Conservation (phyloP, 176 grass and related monocot species). For the Triticum aestivum region DNA sequence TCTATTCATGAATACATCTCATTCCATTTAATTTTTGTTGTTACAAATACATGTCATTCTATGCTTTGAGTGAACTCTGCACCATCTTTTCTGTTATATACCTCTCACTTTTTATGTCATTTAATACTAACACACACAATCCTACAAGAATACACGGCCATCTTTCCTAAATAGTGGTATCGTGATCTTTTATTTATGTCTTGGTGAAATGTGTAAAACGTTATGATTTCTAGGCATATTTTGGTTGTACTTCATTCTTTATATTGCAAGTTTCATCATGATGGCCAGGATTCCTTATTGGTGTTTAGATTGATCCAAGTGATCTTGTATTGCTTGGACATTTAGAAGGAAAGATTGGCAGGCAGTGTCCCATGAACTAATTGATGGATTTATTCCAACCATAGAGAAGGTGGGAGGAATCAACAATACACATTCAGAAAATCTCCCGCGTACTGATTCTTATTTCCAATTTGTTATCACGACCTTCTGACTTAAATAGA, state of each 20-base stretch:
- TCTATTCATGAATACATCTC: neutral
- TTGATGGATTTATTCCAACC: conserved; percentile 83
- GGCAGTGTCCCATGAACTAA: conserved; percentile 54
- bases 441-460: conserved; percentile 53
- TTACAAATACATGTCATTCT: neutral
- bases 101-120: too few species aligned
- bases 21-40: too few species aligned
- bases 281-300: conserved; percentile 68
- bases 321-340: conserved; percentile 50
- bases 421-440: conserved; percentile 70
- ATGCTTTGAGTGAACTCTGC: neutral
- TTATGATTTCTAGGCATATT: neutral
- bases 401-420: conserved; percentile 60
- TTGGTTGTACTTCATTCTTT: neutral
- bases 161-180: too few species aligned
- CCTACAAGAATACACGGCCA: too few species aligned
- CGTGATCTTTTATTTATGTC: neutral
- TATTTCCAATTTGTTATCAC: neutral
- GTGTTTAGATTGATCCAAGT: conserved; percentile 75
- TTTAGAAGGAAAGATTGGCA: conserved; percentile 63
- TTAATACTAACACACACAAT: too few species aligned
- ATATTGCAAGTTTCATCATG: conserved; percentile 52
- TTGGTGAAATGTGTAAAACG: neutral
- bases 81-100: neutral
- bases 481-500: neutral